phyloP scores from a whole-genome alignment of 495 filamentous ascomycete species.

The Massariosphaeria phaeospora region DNA sequence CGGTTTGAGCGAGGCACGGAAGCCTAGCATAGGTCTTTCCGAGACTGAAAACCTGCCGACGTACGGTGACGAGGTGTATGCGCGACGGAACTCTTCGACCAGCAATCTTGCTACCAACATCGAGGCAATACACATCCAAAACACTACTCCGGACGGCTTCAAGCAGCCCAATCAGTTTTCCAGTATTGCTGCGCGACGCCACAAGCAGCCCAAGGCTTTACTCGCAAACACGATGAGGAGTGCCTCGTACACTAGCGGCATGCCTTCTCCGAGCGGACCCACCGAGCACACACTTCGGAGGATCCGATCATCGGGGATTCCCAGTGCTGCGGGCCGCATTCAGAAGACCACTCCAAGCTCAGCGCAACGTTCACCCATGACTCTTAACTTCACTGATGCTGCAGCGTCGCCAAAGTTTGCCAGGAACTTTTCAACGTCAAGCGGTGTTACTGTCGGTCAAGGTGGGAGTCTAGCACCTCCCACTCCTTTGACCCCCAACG shows the following conservation, averaged over 20 bases:
- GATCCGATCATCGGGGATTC: conserved; percentile 38
- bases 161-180: conserved; percentile 35
- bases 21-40: conserved; percentile 13
- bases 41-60: conserved; percentile 18
- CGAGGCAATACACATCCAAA: conserved; percentile 28
- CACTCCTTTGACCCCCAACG: conserved; percentile 41
- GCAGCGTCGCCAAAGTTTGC: conserved; percentile 39
- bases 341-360: conserved; percentile 37
- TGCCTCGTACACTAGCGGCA: conserved; percentile 37
- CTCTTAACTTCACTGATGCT: conserved; percentile 38
- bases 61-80: conserved; percentile 18
- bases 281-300: conserved; percentile 38
- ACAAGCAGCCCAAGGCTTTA: conserved; percentile 37
- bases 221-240: conserved; percentile 37
- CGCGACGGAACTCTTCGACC: conserved; percentile 34
- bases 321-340: conserved; percentile 36
- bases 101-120: conserved; percentile 31
- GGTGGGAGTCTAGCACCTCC: conserved; percentile 39
- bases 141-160: conserved; percentile 28
- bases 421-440: conserved; percentile 22
- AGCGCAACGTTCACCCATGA: conserved; percentile 42
- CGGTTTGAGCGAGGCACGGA: conserved; percentile 14
- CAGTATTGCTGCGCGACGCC: conserved; percentile 39
- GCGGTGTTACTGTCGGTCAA: conserved; percentile 7
- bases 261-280: conserved; percentile 31